Evolutionary conservation across 2,329 filamentous ascomycete species (phyloP), one percentile per base, ranked within the genome.

Genomic region (Sclerotinia subarctica): DNA sequence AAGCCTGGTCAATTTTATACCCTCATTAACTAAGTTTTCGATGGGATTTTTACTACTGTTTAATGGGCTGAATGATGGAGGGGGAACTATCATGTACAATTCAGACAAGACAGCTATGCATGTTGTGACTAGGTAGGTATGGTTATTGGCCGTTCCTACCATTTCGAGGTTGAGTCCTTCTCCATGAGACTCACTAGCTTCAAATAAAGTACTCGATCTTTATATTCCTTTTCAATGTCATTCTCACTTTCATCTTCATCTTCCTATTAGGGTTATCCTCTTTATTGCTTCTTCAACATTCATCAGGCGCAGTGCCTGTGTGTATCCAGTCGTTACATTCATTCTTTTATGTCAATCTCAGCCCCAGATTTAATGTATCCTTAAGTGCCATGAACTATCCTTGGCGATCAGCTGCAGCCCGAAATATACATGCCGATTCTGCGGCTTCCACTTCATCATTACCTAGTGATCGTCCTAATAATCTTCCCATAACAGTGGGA

Each of bases 401-500:
- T 54, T 71, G 72, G 51, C 66, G 49, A 44, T 64, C 71, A 57
- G 51, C 46, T 62, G 46, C 46, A 51, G 46, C 29, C 26, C 58
- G 54, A 64, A 69, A 72, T 69, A 68, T 70, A 51, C 10, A 56
- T 26, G 51, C 26, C 38, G 52, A 65, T 54, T 65, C 38, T 47
- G 52, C 35, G 52, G 52, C 38, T 35, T 47, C 49, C 8, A 46
- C n/a, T 17, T 21, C 26, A 57, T 47, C 63, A 32, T 57, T 64
- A 26, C 51, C 52, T 57, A 24, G 51, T 42, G 13, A 32, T 32
- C 46, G 19, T 15, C 44, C 46, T n/a, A 60, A n/a, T 21, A 35
- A 54, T 24, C 44, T 66, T 52, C 54, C 66, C 26, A 74, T 79
- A 70, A 75, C 77, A 47, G 70, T 68, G 49, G 78, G 78, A 52